Evolutionary conservation across 2,329 filamentous ascomycete genomes (phyloP).

Genomic region (Penicillium sclerotigenum): DNA sequence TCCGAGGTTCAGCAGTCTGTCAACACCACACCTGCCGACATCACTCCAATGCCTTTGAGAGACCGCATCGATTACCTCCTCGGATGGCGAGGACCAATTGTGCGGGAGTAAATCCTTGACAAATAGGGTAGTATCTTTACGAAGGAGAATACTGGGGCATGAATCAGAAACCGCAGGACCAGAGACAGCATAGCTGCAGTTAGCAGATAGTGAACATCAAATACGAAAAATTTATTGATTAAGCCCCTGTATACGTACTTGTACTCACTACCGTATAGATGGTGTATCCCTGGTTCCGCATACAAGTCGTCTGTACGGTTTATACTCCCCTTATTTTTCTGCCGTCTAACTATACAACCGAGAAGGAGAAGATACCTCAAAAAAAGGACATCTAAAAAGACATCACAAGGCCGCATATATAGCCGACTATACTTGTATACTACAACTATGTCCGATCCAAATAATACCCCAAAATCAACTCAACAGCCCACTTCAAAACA

Average conservation of each 20-base stretch:
- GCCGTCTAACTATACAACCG: too few relatives aligned
- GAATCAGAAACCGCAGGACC: neutral
- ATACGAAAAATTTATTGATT: neutral
- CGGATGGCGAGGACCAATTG: constrained; percentile 32
- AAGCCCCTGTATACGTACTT: too few relatives aligned
- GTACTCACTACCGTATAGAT: neutral
- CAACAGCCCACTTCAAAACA: constrained; percentile 67
- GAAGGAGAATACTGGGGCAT: neutral
- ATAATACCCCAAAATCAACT: constrained; percentile 51
- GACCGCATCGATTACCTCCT: constrained; percentile 34
- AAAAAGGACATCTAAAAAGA: too few relatives aligned
- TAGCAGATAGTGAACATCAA: neutral
- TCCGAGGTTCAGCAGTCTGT: neutral
- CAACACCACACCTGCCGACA: neutral
- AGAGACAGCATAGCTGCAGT: neutral
- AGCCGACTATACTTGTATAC: neutral
- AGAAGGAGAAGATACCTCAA: too few relatives aligned
- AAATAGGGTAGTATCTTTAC: neutral
- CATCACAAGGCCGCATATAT: neutral
- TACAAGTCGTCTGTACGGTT: too few relatives aligned
- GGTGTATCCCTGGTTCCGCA: too few relatives aligned
- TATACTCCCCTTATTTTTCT: too few relatives aligned
- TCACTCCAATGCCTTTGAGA: constrained; percentile 13
- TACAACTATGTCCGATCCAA: neutral
- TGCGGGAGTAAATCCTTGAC: neutral